Evolutionary conservation across 2,329 filamentous ascomycete species (phyloP), one percentile per base, ranked within the genome.

Genomic region (Penicillium corylophilum): DNA sequence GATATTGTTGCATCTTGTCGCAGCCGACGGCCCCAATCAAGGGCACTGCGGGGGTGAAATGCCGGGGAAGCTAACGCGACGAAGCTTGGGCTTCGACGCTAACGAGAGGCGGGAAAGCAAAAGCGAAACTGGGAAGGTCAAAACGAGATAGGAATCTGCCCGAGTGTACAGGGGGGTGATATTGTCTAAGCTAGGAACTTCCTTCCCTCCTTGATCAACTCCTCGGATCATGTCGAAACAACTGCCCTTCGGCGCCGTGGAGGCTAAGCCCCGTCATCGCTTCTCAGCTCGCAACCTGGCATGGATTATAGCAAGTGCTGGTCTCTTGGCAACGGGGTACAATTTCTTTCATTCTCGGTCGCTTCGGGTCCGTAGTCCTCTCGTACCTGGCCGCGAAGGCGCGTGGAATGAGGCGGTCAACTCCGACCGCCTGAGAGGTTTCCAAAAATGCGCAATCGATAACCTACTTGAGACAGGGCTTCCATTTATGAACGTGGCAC

Each of bases 401-500:
- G 35, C 20, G 6, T 23, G 12, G 12, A 38, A 15, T 20, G 35
- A 39, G 5, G 7, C 9, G 15, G 15, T 39, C 5, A 13, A 4
- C 23, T 8, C 29, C 31, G 18, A 43, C 8, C 44, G 18, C 3
- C n/a, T 45, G 35, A 41, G 29, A n/a, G 28, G n/a, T 4, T 51
- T 80, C 55, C 71, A 75, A 36, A 58, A 74, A 67, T 87, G 83
- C 62, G 77, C 82, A 13, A 80, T 83, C 50, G 59, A 74, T 31
- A 82, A 78, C 41, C 67, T 82, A 12, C 74, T 75, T 16, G 46
- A 51, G 1, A 64, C 61, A 1, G 58, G 55, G 1, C 28, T 60
- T 16, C 52, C 52, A 4, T 62, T 64, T 24, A 28, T 64, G 13
- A 71, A 73, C 5, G 74, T 79, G 44, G 69, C 67, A 2, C 78